Evolutionary conservation across 2,329 filamentous ascomycete genomes (phyloP).

Genomic region (Bipolaris sorokiniana): DNA sequence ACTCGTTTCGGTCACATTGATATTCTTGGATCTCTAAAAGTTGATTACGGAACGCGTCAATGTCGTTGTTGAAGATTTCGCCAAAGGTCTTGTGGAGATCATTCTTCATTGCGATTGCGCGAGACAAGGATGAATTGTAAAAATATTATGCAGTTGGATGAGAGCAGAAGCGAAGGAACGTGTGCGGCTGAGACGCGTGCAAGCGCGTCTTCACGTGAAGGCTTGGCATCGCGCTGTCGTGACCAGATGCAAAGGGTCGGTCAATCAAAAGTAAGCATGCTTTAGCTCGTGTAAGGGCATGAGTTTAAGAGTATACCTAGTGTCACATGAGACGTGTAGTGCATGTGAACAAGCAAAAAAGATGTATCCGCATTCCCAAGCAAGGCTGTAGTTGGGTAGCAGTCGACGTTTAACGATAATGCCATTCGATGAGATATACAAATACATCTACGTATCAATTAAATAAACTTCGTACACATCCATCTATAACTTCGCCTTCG

Average conservation of each 20-base stretch:
- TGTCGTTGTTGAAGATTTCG: constrained; percentile 23
- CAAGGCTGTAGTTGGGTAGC: neutral
- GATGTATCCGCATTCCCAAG: neutral
- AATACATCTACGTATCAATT: too few species aligned
- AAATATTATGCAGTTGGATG: neutral
- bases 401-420: neutral
- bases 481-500: constrained; percentile 46
- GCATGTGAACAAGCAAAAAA: too few species aligned
- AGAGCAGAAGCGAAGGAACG: neutral
- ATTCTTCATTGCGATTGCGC: constrained; percentile 16
- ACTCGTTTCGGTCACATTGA: constrained; percentile 10
- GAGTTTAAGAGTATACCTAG: too few species aligned
- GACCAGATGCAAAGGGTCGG: neutral
- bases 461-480: neutral
- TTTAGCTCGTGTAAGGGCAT: neutral
- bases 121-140: neutral
- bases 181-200: neutral
- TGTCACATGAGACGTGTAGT: too few species aligned
- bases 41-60: constrained; percentile 16
- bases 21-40: constrained; percentile 21
- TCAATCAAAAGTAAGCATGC: neutral
- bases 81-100: constrained; percentile 24
- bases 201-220: constrained; percentile 4
- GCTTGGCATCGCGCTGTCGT: neutral
- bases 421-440: too few species aligned